phyloP scores from a whole-genome alignment of 1,139 yeast genomes.

The Hyphopichia khmerensis region DNA sequence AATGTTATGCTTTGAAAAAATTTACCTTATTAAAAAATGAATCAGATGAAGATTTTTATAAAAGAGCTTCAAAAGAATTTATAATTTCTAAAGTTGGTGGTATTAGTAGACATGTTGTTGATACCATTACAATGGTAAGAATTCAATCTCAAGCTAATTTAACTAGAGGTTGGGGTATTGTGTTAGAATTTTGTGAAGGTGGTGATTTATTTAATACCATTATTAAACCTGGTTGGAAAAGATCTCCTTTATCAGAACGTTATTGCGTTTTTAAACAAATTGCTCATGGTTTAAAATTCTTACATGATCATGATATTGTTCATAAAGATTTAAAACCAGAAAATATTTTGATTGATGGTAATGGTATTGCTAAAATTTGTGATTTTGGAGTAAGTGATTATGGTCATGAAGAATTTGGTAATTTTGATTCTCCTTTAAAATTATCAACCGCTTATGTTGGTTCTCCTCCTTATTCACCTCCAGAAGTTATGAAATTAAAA shows the following conservation, averaged over 20 bases:
- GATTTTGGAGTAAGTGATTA: constrained; percentile 76
- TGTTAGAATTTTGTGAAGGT: constrained; percentile 63
- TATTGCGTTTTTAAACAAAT: constrained; percentile 64
- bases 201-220: constrained; percentile 50
- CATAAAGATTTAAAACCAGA: constrained; percentile 72
- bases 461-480: constrained; percentile 79
- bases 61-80: constrained; percentile 63
- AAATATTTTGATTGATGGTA: constrained; percentile 52
- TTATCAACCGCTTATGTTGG: constrained; percentile 57
- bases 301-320: constrained; percentile 58
- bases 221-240: constrained; percentile 48
- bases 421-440: constrained; percentile 48
- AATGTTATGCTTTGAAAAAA: constrained; percentile 59
- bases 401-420: constrained; percentile 58
- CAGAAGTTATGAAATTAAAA: constrained; percentile 63
- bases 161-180: constrained; percentile 75
- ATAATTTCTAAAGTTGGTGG: constrained; percentile 55
- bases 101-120: constrained; percentile 57
- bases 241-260: constrained; percentile 45
- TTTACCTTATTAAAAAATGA: constrained; percentile 62
- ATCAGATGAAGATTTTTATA: constrained; percentile 63
- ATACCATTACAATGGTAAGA: constrained; percentile 54
- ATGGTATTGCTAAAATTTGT: constrained; percentile 66
- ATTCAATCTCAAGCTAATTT: constrained; percentile 55
- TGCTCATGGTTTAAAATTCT: constrained; percentile 48